phyloP scores from a whole-genome alignment of 2,329 filamentous ascomycete species.

The Didymella lethalis region DNA sequence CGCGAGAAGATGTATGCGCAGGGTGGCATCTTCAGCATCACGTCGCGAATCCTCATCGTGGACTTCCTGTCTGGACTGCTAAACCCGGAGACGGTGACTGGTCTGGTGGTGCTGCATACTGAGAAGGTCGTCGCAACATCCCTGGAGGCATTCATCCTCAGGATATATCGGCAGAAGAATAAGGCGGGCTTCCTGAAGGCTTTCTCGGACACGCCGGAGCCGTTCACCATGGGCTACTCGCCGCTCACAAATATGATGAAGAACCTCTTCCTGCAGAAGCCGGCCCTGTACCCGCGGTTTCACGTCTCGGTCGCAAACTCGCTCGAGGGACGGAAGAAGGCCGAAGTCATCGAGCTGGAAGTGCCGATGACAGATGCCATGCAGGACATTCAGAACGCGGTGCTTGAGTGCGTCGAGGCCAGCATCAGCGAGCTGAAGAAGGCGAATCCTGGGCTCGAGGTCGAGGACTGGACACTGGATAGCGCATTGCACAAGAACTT shows the following conservation, averaged over 20 bases:
- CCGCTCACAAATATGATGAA: conserved; percentile 90
- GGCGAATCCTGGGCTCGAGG: conserved; percentile 85
- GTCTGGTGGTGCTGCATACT: conserved; percentile 85
- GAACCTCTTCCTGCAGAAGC: conserved; percentile 88
- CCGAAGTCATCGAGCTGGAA: conserved; percentile 96
- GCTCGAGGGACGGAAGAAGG: conserved; percentile 88
- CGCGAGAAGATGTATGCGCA: conserved; percentile 90
- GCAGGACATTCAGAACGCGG: conserved; percentile 90
- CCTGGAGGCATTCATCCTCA: conserved; percentile 90
- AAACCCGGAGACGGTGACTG: conserved; percentile 83
- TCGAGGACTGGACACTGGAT: conserved; percentile 97
- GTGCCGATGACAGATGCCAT: conserved; percentile 95
- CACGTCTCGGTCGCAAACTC: conserved; percentile 89
- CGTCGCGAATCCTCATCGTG: conserved; percentile 92
- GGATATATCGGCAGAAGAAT: conserved; percentile 94
- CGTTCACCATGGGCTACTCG: conserved; percentile 86
- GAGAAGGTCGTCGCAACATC: conserved; percentile 87
- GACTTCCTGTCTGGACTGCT: conserved; percentile 87
- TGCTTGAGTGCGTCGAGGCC: conserved; percentile 94
- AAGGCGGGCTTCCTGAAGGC: conserved; percentile 94
- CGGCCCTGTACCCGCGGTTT: conserved; percentile 90
- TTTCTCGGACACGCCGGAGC: conserved; percentile 91
- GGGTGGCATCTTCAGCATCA: conserved; percentile 94
- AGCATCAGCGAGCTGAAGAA: conserved; percentile 95
- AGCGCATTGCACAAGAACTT: conserved; percentile 93